Base-by-base conservation (phyloP, 345 rosid genomes). In the Raphanus sativus region DNA sequence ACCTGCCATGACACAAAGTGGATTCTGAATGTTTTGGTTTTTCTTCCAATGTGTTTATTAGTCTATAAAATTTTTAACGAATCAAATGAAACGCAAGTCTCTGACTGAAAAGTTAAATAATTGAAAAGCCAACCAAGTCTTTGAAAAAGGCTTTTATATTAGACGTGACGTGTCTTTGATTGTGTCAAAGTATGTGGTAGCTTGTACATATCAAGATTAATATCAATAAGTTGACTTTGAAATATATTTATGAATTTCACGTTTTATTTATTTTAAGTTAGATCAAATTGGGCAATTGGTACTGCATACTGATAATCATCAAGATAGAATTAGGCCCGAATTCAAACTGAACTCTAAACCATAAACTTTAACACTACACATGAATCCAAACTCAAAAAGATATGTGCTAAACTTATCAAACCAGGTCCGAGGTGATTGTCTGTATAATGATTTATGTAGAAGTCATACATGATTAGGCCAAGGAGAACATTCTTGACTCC, bases 101-200 rank as follows among this genome's bases (percentile, higher is more conserved):
- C 65, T 29, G 36, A 61, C 17, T 29, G 5, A 61, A 2, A 26
- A 28, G 8, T n/a, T 50, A 60, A 29, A 52, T 52, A 52, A 61
- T 29, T 61, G 65, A 61, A 61, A 61, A 61, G 11, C 38, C 65
- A 61, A 61, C 38, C 65, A 61, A 61, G 62, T 25, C 34, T 28
- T 60, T 17, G 36, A 3, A 0, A 28, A 28, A 60, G 17, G 1
- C 34, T 28, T 11, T 60, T 60, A 12, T 2, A 60, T 12, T 5
- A 5, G 36, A 60, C 10, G 36, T 60, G 36, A 60, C 65, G 65
- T 60, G 65, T 60, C 2, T 16, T 60, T 60, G 65, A 60, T 60
- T 60, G 17, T 32, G 65, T 60, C 65, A 29, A 60, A 28, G 64
- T 60, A 10, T 0, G 16, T 2, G 30, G 30, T 28, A 28, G 30